A percentile compares a stretch with the other conserved stretches of the same genome.
These are phyloP conservation scores for Suhomyces kunorum DNA, from an alignment of 1,139 yeast species.

Conservation along the genomic window DNA sequence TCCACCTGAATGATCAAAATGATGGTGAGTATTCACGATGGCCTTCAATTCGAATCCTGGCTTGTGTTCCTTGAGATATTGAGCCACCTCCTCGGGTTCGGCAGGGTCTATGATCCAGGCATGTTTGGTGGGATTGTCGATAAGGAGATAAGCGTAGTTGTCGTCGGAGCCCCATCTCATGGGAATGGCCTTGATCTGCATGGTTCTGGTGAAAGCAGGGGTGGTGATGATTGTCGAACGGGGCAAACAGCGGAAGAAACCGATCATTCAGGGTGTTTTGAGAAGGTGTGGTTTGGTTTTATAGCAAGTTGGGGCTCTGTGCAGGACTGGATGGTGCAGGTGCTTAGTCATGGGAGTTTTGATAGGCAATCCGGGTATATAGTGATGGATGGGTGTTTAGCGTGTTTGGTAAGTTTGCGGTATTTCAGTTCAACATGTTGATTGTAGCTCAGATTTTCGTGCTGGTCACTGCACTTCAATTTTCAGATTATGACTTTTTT, in stretches of 20 bases:
- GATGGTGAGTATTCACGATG: slow-evolving; percentile 94
- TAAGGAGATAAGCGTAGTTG: slow-evolving; percentile 80
- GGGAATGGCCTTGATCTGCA: slow-evolving; percentile 81
- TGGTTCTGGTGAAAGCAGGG: slow-evolving; percentile 38
- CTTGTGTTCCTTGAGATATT: slow-evolving; percentile 28
- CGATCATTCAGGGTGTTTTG: background rate
- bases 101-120: slow-evolving; percentile 95
- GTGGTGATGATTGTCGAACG: background rate
- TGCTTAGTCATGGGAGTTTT: too few species aligned
- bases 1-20: slow-evolving; percentile 93
- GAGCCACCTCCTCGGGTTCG: slow-evolving; percentile 59
- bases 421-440: too few species aligned
- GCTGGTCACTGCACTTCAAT: too few species aligned
- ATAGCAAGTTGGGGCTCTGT: too few species aligned
- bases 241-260: background rate
- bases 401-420: too few species aligned
- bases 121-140: slow-evolving; percentile 64
- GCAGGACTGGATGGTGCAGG: too few species aligned
- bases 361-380: too few species aligned
- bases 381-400: too few species aligned
- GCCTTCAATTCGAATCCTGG: slow-evolving; percentile 54
- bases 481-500: too few species aligned
- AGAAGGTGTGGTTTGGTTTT: background rate
- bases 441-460: too few species aligned
- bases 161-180: slow-evolving; percentile 97